phyloP scores from a whole-genome alignment of 768 basidiomycete species.

The Naematelia encephala region DNA sequence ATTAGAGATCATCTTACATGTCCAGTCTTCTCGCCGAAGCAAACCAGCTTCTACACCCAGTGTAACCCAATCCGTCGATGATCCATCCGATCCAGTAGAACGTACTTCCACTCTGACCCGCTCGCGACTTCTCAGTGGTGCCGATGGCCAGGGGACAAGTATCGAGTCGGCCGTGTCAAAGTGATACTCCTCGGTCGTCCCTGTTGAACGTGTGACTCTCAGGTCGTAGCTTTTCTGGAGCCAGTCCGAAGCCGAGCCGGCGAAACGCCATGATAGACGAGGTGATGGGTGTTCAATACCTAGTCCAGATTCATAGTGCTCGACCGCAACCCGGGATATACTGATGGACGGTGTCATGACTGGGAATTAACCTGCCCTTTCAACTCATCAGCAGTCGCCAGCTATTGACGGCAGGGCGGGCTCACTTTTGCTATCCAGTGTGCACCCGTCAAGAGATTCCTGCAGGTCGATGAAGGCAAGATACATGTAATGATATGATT shows the following conservation, averaged over 20 bases:
- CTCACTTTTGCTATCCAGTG: too few species aligned
- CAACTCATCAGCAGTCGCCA: too few species aligned
- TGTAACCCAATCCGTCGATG: constrained; percentile 5
- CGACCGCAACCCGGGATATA: neutral
- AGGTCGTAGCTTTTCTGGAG: constrained; percentile 27
- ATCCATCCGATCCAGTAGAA: constrained; percentile 4
- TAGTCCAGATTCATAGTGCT: neutral
- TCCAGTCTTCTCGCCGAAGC: constrained; percentile 27
- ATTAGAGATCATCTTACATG: constrained; percentile 10
- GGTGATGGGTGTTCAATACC: constrained; percentile 19
- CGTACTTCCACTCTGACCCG: constrained; percentile 13
- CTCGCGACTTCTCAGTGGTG: constrained; percentile 22
- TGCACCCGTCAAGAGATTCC: too few species aligned
- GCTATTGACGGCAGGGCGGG: too few species aligned
- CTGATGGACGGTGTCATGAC: too few species aligned
- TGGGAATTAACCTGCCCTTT: too few species aligned
- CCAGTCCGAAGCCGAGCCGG: constrained; percentile 18
- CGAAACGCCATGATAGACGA: constrained; percentile 35
- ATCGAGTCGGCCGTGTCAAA: constrained; percentile 15
- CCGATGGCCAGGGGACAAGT: constrained; percentile 28
- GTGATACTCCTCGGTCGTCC: constrained; percentile 1
- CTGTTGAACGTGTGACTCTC: neutral
- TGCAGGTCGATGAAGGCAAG: too few species aligned
- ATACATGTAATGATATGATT: too few species aligned
- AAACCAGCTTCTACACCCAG: constrained; percentile 27